phyloP scores from a whole-genome alignment of 805 yeast species.

The Brettanomyces naardenensis region DNA sequence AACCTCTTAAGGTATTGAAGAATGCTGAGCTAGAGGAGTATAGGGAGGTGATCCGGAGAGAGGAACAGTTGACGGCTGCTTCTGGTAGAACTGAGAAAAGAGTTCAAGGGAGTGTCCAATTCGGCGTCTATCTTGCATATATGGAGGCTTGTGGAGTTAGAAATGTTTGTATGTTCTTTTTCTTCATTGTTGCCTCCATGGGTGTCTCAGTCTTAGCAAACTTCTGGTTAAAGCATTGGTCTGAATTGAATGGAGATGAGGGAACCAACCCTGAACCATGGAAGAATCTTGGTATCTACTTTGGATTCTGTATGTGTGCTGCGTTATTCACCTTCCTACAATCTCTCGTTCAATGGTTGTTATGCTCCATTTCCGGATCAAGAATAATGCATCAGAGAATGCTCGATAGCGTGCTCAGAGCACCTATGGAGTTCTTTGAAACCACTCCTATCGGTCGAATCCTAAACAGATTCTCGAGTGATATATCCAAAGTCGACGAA shows the following conservation, averaged over 20 bases:
- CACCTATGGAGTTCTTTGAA: constrained; percentile 90
- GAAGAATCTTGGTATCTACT: constrained; percentile 64
- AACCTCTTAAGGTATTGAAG: constrained; percentile 31
- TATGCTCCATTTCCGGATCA: constrained; percentile 75
- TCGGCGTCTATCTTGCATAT: constrained; percentile 73
- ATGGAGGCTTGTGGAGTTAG: constrained; percentile 75
- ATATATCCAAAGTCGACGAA: constrained; percentile 80
- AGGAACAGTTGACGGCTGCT: constrained; percentile 32
- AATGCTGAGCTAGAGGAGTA: constrained; percentile 50
- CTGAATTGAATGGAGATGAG: constrained; percentile 65
- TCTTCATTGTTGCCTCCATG: constrained; percentile 46
- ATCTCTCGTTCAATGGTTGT: constrained; percentile 61
- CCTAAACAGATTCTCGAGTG: constrained; percentile 80
- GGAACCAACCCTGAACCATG: constrained; percentile 65
- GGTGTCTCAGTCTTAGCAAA: constrained; percentile 55
- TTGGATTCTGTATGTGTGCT: constrained; percentile 59
- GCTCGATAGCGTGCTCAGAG: constrained; percentile 63
- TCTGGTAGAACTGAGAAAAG: constrained; percentile 56
- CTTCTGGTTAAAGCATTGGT: constrained; percentile 94
- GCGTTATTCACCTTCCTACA: constrained; percentile 55
- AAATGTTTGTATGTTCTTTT: constrained; percentile 51
- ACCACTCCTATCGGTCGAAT: constrained; percentile 90
- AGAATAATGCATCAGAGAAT: constrained; percentile 61
- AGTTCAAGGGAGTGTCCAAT: constrained; percentile 87
- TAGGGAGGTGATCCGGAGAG: constrained; percentile 19